phyloP scores from a whole-genome alignment of 305 asterid species.

The Rubia tinctorum region DNA sequence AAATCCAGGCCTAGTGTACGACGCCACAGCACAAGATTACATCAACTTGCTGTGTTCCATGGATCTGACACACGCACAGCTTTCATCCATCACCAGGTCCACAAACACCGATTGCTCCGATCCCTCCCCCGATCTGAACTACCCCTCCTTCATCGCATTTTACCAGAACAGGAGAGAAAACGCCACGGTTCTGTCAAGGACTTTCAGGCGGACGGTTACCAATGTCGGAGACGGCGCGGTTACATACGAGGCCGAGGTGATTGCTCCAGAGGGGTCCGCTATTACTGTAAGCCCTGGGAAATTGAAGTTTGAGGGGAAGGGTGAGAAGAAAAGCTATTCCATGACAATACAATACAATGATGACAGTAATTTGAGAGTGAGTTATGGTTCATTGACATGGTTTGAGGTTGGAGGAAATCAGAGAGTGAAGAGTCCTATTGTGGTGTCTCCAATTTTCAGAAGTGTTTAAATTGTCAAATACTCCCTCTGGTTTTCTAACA shows the following conservation, averaged over 20 bases:
- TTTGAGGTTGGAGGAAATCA: slow-evolving; percentile 34
- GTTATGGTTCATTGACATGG: slow-evolving; percentile 41
- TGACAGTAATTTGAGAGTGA: slow-evolving; percentile 5
- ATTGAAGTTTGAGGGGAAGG: slow-evolving; percentile 23
- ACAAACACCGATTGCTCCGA: slow-evolving; percentile 17
- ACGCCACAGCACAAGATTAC: slow-evolving; percentile 22
- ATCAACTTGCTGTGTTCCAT: slow-evolving; percentile 22
- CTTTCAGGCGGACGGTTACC: slow-evolving; percentile 29
- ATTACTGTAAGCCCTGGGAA: slow-evolving; percentile 24
- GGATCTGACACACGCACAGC: slow-evolving; percentile 15
- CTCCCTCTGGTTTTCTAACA: too few species aligned
- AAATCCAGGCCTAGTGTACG: slow-evolving; percentile 29
- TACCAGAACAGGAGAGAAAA: slow-evolving; percentile 6
- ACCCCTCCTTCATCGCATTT: slow-evolving; percentile 29
- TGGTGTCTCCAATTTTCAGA: slow-evolving; percentile 23
- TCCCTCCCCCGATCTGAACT: slow-evolving; percentile 23
- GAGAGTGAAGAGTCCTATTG: slow-evolving; percentile 43
- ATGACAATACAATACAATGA: slow-evolving; percentile 23
- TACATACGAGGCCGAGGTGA: slow-evolving; percentile 23
- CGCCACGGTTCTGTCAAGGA: neutral
- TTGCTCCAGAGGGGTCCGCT: slow-evolving; percentile 27
- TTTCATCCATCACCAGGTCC: slow-evolving; percentile 18
- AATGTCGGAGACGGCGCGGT: slow-evolving; percentile 35
- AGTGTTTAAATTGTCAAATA: too few species aligned
- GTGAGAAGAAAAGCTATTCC: slow-evolving; percentile 34